Base-by-base conservation (phyloP, 345 rosid genomes). In the Bruguiera parviflora region DNA sequence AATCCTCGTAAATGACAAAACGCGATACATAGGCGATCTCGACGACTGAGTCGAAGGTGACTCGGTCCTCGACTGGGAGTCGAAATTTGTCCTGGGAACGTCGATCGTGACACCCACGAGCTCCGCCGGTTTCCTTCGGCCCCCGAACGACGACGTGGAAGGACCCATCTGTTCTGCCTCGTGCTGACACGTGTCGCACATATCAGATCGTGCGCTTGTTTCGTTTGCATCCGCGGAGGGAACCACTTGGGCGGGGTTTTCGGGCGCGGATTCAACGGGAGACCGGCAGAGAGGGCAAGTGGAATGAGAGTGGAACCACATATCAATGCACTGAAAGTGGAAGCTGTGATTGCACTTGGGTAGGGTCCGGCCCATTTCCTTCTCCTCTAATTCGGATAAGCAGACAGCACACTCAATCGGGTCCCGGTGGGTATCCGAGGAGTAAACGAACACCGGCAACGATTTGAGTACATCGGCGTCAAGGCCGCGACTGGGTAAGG, bases 241-340 rank as follows among this genome's bases (percentile, higher is more conserved):
- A 43, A 15, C 65, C 4, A 6, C 46, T 10, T 11, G 62, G 22
- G 6, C 51, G 9, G 73, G n/a, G 20, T 58, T 43, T 4, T 64
- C 66, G n/a, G 64, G 24, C 6, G 67, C 58, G 43, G 82, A 71
- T 52, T 90, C 94, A 20, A 96, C 98, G 4, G 89, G 81, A 8
- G 86, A 75, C 33, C 99, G 93, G 53, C 99, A 96, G 46, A 96
- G 92, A 33, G 98, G 99, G 70, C 99, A 94, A 0, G 96, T 92
- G 51, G 96, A 82, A 69, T 94, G 99, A 53, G 97, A 86, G 53
- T 88, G 94, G 74, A 96, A 90, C 98, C 99, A 96, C 99, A 96
- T 92, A 71, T 96, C 99, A 7, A 96, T 90, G 29, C 98, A 96
- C 2, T 81, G 96, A 25, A 81, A 71, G 51, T 96, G 99, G 67